Evolutionary conservation across 140 eudicot genomes (phyloP), one percentile per base, ranked within the genome.

Genomic region (Stevia rebaudiana): DNA sequence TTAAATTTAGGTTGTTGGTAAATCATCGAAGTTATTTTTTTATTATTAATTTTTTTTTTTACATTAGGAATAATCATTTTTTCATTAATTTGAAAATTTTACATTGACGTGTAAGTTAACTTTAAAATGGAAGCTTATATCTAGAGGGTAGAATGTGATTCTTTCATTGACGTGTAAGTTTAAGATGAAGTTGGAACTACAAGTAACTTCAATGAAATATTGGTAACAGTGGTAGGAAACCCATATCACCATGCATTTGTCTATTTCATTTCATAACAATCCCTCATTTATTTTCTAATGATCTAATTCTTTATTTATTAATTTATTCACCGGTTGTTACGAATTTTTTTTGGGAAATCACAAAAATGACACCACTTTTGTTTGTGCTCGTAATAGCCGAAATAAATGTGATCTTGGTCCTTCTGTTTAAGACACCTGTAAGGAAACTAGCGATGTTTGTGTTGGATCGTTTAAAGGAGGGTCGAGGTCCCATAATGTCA

Each of bases 351-450:
- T 30, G 22, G 53, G 35, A 64, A 53, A 21, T 1, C 63, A 39
- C 15, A 60, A 23, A 59, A 31, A 75, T 75, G 75, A 68, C 80
- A 0, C 75, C 75, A 50, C 43, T 68, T 40, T 46, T 76, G 68
- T 63, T 37, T 52, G 3, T 70, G 21, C 63, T 83, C 12, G 67
- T 81, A 57, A 63, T 81, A 42, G 68, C 69, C 36, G 90, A 86
- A 71, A 72, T 79, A 83, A 55, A 41, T 4, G 48, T 78, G 64
- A 78, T 81, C 42, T 31, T 83, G 80, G 25, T 76, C 66, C 76
- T 83, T 16, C 68, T 78, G 68, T 83, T 83, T 74, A 78, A 73
- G 75, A 78, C 91, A 2, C 91, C 91, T 19, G n/a, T 84, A 37
- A 81, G 95, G 68, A 87, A 76, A 71, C 66, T 87, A 12, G 79